Base-by-base conservation (phyloP, 2,329 filamentous ascomycete species). In the Ophiognomonia clavigignenti-juglandacearum region DNA sequence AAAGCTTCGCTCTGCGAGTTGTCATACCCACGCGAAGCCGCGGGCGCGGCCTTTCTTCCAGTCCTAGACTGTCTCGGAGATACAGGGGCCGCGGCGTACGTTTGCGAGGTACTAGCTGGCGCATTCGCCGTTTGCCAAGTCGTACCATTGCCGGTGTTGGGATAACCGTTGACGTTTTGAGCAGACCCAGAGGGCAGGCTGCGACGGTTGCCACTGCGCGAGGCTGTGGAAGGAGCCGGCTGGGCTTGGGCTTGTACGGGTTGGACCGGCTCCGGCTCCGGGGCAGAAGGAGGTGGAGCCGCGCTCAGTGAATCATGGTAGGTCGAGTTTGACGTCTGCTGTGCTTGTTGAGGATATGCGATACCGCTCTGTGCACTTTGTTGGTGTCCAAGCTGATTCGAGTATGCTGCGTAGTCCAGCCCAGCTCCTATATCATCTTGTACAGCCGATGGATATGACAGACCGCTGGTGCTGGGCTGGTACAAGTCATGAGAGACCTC, bases 401-500 rank as follows among this genome's bases (percentile, higher is more conserved):
- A 39, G 22, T 41, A 47, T 6, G n/a, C 22, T 3, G 37, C 40
- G 22, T 52, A 52, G 16, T 52, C 43, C 27, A 38, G 20, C 10
- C 23, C 41, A 11, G 23, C 16, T 20, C 48, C 13, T 29, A 43
- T 43, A 19, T 39, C 44, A 11, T 40, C 48, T 20, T 47, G 19
- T n/a, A 43, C 36, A 11, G 37, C 36, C n/a, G 61, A 59, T 8
- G 61, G 52, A 16, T 62, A 51, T 11, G 52, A 43, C 14, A 62
- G 39, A 16, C 52, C 57, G 16, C 37, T 45, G 8, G 62, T 55
- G 9, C 54, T 46, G n/a, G 59, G 50, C 29, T 59, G 59, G 26
- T 62, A 65, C 48, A 64, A 61, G 20, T 59, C 51, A 26, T 59
- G 43, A 13, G 34, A n/a, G 10, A 19, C 20, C 31, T 34, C 46